Conservation (phyloP, 306 rosid species). For the Dryas drummondii region DNA sequence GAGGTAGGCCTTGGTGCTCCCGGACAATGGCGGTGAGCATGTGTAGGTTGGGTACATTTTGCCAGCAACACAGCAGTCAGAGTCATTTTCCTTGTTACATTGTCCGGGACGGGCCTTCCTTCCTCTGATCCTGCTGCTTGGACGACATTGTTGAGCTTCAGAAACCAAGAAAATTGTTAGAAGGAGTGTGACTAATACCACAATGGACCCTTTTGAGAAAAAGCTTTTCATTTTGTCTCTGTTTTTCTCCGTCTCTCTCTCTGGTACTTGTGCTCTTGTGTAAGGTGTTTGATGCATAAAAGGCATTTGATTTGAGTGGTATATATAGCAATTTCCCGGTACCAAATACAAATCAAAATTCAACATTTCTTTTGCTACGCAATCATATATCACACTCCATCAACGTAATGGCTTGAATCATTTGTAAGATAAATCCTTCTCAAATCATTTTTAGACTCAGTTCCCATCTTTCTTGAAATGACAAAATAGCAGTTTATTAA, state of each 20-base stretch:
- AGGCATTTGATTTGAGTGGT: not conserved
- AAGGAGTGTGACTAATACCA: not conserved
- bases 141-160: slow-evolving; percentile 19
- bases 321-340: not conserved
- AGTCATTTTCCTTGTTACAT: slow-evolving; percentile 44
- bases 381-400: too few relatives aligned
- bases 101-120: slow-evolving; percentile 33
- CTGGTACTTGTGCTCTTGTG: not conserved
- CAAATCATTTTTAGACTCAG: too few relatives aligned
- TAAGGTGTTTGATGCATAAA: not conserved
- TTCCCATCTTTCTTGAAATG: not conserved
- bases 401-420: too few relatives aligned
- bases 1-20: slow-evolving; percentile 40
- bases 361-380: too few relatives aligned
- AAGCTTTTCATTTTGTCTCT: slow-evolving; percentile 13
- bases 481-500: not conserved
- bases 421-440: too few relatives aligned
- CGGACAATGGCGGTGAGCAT: slow-evolving; percentile 38
- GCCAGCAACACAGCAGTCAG: slow-evolving; percentile 42
- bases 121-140: slow-evolving; percentile 20
- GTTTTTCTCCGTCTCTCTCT: not conserved
- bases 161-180: not conserved
- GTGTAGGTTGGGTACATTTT: slow-evolving; percentile 33
- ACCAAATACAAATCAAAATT: not conserved
- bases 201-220: not conserved